These are phyloP conservation scores for Salix purpurea DNA, from an alignment of 345 rosid genomes.

Conservation along the genomic window DNA sequence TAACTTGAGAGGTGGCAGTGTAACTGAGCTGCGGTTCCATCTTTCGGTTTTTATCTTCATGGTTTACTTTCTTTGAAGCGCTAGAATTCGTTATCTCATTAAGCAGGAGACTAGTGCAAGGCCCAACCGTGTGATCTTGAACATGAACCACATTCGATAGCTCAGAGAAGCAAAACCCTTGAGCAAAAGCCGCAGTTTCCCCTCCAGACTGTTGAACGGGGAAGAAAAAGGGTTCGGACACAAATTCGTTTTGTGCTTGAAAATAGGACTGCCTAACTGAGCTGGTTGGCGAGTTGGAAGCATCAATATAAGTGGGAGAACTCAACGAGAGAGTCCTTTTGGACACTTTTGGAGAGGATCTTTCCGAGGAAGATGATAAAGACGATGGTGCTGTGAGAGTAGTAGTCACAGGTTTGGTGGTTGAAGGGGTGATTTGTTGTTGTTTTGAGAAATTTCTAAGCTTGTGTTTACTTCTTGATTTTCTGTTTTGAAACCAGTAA, in stretches of 20 bases:
- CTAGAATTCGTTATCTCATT: conserved; percentile 49
- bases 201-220: conserved; percentile 27
- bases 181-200: conserved; percentile 30
- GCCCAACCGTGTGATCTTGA: conserved; percentile 36
- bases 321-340: conserved; percentile 27
- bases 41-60: conserved; percentile 39
- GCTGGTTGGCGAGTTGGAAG: conserved; percentile 31
- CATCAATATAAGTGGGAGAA: conserved; percentile 27
- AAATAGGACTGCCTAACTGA: conserved; percentile 45
- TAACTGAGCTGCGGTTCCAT: conserved; percentile 37
- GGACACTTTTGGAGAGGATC: conserved; percentile 43
- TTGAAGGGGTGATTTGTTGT: conserved; percentile 21
- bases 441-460: conserved; percentile 66
- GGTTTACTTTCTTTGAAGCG: conserved; percentile 31
- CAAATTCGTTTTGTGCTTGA: conserved; percentile 41
- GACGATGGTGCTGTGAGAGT: conserved; percentile 32
- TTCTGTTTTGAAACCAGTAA: conserved; percentile 98
- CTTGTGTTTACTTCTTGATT: conserved; percentile 95
- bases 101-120: conserved; percentile 50
- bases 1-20: conserved; percentile 20
- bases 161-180: conserved; percentile 41
- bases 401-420: conserved; percentile 14
- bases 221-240: conserved; percentile 50
- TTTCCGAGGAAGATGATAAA: conserved; percentile 67
- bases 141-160: conserved; percentile 30